Conservation (phyloP, 1,139 yeast species). For the Trichomonascaceae sp. region DNA sequence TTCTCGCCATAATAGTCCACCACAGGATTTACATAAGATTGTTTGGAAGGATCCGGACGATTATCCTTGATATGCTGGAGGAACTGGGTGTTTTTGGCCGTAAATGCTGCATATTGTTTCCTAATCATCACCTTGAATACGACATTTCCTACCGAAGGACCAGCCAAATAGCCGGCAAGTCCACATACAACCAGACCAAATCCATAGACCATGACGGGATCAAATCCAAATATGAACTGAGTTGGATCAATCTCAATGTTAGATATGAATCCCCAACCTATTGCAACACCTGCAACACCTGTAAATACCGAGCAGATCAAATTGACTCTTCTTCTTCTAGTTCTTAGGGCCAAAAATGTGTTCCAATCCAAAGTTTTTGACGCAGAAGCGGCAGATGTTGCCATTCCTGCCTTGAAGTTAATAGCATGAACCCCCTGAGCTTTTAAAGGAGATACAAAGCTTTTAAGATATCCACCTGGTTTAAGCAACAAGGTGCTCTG, state of each 20-base stretch:
- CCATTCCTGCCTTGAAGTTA: not conserved
- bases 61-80: slow-evolving; percentile 65
- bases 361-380: slow-evolving; percentile 52
- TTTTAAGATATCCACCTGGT: not conserved
- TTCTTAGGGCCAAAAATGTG: slow-evolving; percentile 69
- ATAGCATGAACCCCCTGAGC: not conserved
- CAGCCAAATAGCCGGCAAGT: slow-evolving; percentile 70
- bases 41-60: slow-evolving; percentile 91
- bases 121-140: slow-evolving; percentile 53
- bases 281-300: slow-evolving; percentile 59
- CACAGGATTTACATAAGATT: slow-evolving; percentile 87
- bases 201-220: slow-evolving; percentile 63
- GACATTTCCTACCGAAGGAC: slow-evolving; percentile 74
- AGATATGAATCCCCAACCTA: slow-evolving; percentile 72
- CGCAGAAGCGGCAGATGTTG: not conserved
- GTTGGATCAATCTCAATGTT: slow-evolving; percentile 81
- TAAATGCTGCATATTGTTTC: slow-evolving; percentile 37
- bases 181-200: slow-evolving; percentile 61
- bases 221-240: slow-evolving; percentile 76
- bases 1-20: slow-evolving; percentile 98
- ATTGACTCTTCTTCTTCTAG: slow-evolving; percentile 67
- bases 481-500: not conserved
- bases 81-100: slow-evolving; percentile 61
- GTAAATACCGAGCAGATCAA: slow-evolving; percentile 61
- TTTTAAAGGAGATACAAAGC: not conserved